These are phyloP conservation scores for Globisporangium spinosum DNA, from an alignment of 352 stramenopile species.

Conservation along the genomic window DNA sequence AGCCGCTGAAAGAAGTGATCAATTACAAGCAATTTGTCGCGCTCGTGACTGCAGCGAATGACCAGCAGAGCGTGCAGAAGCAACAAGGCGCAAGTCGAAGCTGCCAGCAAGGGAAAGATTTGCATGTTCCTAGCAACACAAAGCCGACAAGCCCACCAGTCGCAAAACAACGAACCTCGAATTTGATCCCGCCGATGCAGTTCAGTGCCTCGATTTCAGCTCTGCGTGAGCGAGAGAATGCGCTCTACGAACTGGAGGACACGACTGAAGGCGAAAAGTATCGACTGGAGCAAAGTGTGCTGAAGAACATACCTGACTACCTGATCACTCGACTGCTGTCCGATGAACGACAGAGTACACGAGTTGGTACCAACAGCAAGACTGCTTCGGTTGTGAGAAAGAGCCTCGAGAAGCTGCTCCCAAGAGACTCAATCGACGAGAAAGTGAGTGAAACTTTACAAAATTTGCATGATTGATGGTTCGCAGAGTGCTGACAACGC, in stretches of 20 bases:
- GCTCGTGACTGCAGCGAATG: conserved; percentile 56
- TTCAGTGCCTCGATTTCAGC: background rate
- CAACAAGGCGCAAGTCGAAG: conserved; percentile 14
- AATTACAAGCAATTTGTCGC: conserved; percentile 77
- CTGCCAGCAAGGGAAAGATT: background rate
- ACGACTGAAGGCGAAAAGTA: background rate
- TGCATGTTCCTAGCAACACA: background rate
- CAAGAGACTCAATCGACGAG: conserved; percentile 24
- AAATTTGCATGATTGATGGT: background rate
- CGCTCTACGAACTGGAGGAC: conserved; percentile 10
- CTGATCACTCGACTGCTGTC: conserved; percentile 33
- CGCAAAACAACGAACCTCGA: background rate
- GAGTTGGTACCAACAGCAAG: background rate
- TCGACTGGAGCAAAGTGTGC: conserved; percentile 26
- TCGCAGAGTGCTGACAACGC: background rate
- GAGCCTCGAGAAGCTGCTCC: conserved; percentile 36
- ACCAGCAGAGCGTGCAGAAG: conserved; percentile 20
- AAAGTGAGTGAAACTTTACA: conserved; percentile 14
- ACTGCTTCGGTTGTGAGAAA: conserved; percentile 20
- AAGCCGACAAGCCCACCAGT: background rate
- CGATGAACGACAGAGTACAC: background rate
- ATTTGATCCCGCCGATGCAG: background rate
- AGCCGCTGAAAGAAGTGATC: conserved; percentile 57
- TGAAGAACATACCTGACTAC: conserved; percentile 15
- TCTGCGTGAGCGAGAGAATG: background rate